Base-by-base conservation (phyloP, 495 filamentous ascomycete genomes). In the Podospora sp. region DNA sequence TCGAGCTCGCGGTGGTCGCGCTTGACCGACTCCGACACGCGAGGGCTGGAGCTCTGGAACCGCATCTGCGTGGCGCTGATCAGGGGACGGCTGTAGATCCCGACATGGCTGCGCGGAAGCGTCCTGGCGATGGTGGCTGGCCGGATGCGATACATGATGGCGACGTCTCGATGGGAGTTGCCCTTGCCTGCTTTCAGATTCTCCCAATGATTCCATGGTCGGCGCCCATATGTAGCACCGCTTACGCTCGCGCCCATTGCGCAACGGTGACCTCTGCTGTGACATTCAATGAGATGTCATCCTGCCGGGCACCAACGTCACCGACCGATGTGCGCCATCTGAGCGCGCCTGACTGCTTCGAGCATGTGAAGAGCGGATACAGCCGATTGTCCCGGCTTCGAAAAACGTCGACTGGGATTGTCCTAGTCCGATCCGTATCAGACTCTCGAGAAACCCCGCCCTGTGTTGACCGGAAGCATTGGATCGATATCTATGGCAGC, bases 1-100 rank as follows among this genome's bases (percentile, higher is more conserved):
- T 90, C 81, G 25, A 91, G 78, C 70, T 90, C 84, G 11, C 79
- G 78, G 74, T 92, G 89, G 73, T 93, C 90, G 59, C 84, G 72
- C 60, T 81, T 85, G 74, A 92, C 16, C 56, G 24, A 33, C 21
- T 59, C 56, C 24, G 56, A 59, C 24, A 59, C 56, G 14, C 56
- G 56, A 20, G 52, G 24, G 40, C 40, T 46, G 84, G 6, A 80
- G 79, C 62, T 87, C 84, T 21, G 81, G 79, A 55, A 26, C 7
- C 52, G 52, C 67, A 90, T 63, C 6, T 52, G 64, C 12, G 62
- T 64, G 14, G 50, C 33, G 18, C n/a, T 22, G 52, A 55, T n/a
- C 2, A 55, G n/a, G 16, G 52, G 52, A 1, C 52, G 52, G 6
- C 16, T n/a, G 9, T 11, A 22, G 9, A 55, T 24, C 3, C 52